Evolutionary conservation across 2,329 filamentous ascomycete genomes (phyloP), one percentile per base, ranked within the genome.

Genomic region (Aureobasidium sp.): DNA sequence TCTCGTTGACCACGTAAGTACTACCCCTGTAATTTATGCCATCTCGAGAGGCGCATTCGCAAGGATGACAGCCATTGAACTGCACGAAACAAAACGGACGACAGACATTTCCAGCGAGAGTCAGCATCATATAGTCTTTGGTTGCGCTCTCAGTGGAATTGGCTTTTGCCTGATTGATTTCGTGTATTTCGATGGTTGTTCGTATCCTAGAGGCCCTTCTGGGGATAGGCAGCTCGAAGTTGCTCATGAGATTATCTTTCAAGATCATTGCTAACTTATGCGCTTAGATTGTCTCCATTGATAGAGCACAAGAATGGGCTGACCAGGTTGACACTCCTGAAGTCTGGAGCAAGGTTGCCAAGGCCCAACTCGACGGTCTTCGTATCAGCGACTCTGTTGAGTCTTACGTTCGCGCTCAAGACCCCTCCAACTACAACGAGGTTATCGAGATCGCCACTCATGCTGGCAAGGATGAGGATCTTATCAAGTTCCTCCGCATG

Each of bases 331-430:
- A 99, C 69, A 78, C 91, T 63, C 89, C 94, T 2, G 91, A 96
- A 69, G 94, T 99, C 27, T 99, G 94, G 94, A 97, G 92, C 79
- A 92, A 89, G 78, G 93, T 99, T 67, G 94, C 90, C 65, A 99
- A 99, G 81, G 93, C 94, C 60, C 94, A 99, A 77, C 83, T 99
- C 61, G 94, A 99, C 72, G 94, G 94, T 67, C 86, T 99, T 38
- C 90, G 94, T 63, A 87, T 99, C 31, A 85, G 86, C 55, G 94
- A 99, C 76, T 85, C 90, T 45, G 95, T 99, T 66, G 91, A 96
- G 63, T 97, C 94, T 0, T 99, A 99, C 76, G 96, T 99, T 73
- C 93, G 93, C 73, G 94, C 94, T 35, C 84, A 87, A 64, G 94
- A 99, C 69, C 88, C 95, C 35, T 88, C 86, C 67, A 99, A 99